Evolutionary conservation across 2,329 filamentous ascomycete genomes (phyloP), one percentile per base, ranked within the genome.

Genomic region (Sporothrix mexicana): DNA sequence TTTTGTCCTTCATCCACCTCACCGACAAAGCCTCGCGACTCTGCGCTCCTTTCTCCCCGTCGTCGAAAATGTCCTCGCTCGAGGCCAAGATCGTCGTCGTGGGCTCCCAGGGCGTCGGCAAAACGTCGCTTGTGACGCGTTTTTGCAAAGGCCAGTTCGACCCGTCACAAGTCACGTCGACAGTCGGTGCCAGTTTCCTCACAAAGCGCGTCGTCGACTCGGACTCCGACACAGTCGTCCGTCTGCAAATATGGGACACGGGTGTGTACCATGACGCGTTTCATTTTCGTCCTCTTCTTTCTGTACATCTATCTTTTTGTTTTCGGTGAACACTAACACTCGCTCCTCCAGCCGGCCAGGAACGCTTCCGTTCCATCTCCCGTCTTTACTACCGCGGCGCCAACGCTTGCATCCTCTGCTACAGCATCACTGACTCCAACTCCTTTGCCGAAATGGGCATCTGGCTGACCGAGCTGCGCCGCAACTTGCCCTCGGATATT

Each of bases 171-270:
- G 85, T 85, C 62, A 88, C 86, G 2, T 92, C 90, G 5, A 95
- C 92, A n/a, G 90, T 95, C 73, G 92, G 92, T 79, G 92, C 92
- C 41, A 93, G 90, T 79, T 94, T 94, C 81, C 85, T 94, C 80
- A 92, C 92, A 59, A 94, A 94, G 83, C 89, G 91, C 78, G 91
- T 94, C 74, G 86, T 93, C 76, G 95, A 98, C 82, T 90, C 89
- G 74, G 93, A 97, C 80, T 93, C 92, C 25, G 93, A 95, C 78
- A 96, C 94, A 1, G 87, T 93, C 30, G 94, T 98, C 49, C 90
- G 95, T n/a, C 86, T 98, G 51, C 95, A 98, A 80, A 97, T 98
- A 77, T 98, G 95, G 95, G 95, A 98, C 80, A 98, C 95, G 47
- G 94, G 88, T 89, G 80, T 0, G 70, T 72, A 20, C 36, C n/a